phyloP scores from a whole-genome alignment of 2,329 filamentous ascomycete species.

The Dothidotthia symphoricarpi region DNA sequence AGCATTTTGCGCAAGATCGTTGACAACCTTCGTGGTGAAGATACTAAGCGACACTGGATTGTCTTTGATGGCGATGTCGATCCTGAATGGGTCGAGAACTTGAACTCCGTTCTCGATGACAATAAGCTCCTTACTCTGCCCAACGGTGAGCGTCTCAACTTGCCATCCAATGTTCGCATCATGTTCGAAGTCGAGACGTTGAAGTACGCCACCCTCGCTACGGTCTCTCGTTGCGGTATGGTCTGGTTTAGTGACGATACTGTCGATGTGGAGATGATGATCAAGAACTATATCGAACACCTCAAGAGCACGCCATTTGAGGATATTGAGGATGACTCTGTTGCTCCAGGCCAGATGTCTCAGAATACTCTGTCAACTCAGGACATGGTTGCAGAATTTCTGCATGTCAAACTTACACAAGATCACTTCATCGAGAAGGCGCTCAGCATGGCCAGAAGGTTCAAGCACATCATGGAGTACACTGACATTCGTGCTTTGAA shows the following conservation, averaged over 20 bases:
- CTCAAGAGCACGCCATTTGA: conserved; percentile 84
- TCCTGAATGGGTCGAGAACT: conserved; percentile 98
- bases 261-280: conserved; percentile 88
- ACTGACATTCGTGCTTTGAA: conserved; percentile 86
- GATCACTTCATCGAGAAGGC: conserved; percentile 80
- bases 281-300: conserved; percentile 82
- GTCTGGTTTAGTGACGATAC: conserved; percentile 99
- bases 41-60: conserved; percentile 97
- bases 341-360: conserved; percentile 54
- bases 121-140: conserved; percentile 97
- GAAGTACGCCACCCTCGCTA: conserved; percentile 95
- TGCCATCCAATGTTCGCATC: conserved; percentile 93
- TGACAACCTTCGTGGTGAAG: conserved; percentile 95
- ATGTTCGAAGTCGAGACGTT: conserved; percentile 99
- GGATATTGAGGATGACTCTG: conserved; percentile 88
- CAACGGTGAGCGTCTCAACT: conserved; percentile 94
- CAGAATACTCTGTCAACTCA: conserved; percentile 76
- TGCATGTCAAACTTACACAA: conserved; percentile 70
- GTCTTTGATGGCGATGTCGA: conserved; percentile 99
- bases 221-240: conserved; percentile 99
- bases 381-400: conserved; percentile 72
- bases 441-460: conserved; percentile 70
- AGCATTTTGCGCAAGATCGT: conserved; percentile 98
- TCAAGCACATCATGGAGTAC: conserved; percentile 98
- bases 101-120: conserved; percentile 99